phyloP scores from a whole-genome alignment of 2,329 filamentous ascomycete species.

The Fusarium camptoceras region DNA sequence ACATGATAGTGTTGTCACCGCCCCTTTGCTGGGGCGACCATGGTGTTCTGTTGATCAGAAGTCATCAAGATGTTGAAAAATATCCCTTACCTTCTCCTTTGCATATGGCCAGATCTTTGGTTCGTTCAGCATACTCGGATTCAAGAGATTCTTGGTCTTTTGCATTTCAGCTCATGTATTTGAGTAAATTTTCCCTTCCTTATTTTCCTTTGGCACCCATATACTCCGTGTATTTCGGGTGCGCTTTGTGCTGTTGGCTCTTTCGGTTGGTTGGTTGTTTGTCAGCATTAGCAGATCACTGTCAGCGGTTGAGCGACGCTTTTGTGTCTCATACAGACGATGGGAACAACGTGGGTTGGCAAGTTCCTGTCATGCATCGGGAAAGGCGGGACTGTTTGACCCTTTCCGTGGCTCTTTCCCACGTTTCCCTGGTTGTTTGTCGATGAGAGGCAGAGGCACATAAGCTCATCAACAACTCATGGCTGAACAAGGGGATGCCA shows the following conservation, averaged over 20 bases:
- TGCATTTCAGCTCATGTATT: background rate
- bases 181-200: background rate
- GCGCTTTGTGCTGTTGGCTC: background rate
- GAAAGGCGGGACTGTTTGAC: background rate
- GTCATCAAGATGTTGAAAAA: background rate
- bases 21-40: background rate
- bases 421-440: background rate
- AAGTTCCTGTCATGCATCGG: background rate
- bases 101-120: background rate
- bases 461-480: background rate
- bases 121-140: background rate
- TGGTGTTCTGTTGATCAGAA: slow-evolving; percentile 8
- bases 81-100: slow-evolving; percentile 2
- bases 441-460: background rate
- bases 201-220: background rate
- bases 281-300: background rate
- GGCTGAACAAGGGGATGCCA: background rate
- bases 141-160: background rate
- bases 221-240: background rate
- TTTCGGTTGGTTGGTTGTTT: background rate
- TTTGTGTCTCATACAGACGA: background rate
- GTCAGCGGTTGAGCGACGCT: background rate
- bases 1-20: background rate
- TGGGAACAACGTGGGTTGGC: background rate
- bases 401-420: background rate